Conservation (phyloP, 2,329 filamentous ascomycete genomes). For the Monosporascus sp. region DNA sequence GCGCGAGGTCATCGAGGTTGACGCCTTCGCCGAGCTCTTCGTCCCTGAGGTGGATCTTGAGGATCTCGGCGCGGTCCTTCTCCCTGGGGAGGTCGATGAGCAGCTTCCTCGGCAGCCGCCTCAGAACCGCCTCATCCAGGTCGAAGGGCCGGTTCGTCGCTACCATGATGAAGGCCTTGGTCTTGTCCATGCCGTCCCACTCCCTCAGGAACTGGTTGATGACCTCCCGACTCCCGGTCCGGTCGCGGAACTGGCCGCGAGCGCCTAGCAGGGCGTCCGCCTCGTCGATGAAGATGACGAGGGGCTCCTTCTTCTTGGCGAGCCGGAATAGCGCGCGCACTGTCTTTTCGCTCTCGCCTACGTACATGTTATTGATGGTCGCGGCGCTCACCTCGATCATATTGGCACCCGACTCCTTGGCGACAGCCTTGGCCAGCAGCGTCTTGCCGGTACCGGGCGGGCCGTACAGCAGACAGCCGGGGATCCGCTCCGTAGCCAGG, state of each 20-base stretch:
- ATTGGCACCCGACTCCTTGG: slow-evolving; percentile 62
- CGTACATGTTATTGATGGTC: slow-evolving; percentile 92
- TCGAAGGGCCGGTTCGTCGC: slow-evolving; percentile 95
- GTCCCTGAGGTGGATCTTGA: slow-evolving; percentile 64
- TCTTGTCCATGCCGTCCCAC: slow-evolving; percentile 85
- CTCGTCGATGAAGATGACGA: slow-evolving; percentile 95
- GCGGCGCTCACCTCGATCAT: slow-evolving; percentile 87
- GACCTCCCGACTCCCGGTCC: slow-evolving; percentile 74
- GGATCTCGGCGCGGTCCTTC: slow-evolving; percentile 60
- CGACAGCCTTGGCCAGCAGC: slow-evolving; percentile 62
- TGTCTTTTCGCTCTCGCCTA: slow-evolving; percentile 95
- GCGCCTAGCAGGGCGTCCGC: slow-evolving; percentile 87
- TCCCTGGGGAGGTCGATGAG: slow-evolving; percentile 68
- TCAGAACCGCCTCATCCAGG: slow-evolving; percentile 79
- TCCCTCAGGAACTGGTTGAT: slow-evolving; percentile 96
- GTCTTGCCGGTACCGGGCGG: slow-evolving; percentile 78
- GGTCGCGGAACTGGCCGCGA: slow-evolving; percentile 58
- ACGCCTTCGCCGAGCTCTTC: slow-evolving; percentile 59
- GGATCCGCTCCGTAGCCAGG: slow-evolving; percentile 82
- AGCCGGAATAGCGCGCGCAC: slow-evolving; percentile 86
- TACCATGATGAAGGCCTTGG: slow-evolving; percentile 94
- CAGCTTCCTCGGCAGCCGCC: slow-evolving; percentile 67
- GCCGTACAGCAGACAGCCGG: slow-evolving; percentile 81
- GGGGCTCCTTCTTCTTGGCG: slow-evolving; percentile 84
- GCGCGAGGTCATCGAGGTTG: slow-evolving; percentile 56